phyloP scores from a whole-genome alignment of 768 basidiomycete species.

The Strobilomyces confusus region DNA sequence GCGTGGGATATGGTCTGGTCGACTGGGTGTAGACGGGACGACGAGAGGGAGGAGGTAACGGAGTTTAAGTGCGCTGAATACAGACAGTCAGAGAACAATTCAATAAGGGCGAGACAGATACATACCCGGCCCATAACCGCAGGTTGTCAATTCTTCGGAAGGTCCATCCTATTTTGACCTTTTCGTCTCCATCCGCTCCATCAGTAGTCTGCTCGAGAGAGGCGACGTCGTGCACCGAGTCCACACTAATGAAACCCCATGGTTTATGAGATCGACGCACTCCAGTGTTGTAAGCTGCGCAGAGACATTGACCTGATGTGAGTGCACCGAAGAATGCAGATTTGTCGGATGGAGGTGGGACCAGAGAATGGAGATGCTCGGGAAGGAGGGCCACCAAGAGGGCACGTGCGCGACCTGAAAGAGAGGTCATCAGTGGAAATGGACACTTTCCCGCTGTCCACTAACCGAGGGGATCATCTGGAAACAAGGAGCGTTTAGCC shows the following conservation, averaged over 20 bases:
- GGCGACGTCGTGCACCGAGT: constrained; percentile 76
- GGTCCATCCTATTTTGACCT: constrained; percentile 65
- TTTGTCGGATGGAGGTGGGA: constrained; percentile 33
- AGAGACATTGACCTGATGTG: constrained; percentile 77
- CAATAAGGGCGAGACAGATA: constrained; percentile 8
- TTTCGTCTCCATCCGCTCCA: constrained; percentile 36
- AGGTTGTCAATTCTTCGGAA: constrained; percentile 86
- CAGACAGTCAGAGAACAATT: background rate
- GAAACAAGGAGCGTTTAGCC: constrained; percentile 61
- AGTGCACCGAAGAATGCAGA: constrained; percentile 48
- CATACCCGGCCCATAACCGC: constrained; percentile 80
- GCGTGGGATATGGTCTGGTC: constrained; percentile 25
- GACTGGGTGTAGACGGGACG: constrained; percentile 41
- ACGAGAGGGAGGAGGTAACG: constrained; percentile 75
- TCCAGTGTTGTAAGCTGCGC: constrained; percentile 73
- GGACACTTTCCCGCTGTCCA: constrained; percentile 8
- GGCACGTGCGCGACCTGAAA: constrained; percentile 59
- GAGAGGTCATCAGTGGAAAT: background rate
- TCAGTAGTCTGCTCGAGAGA: constrained; percentile 53
- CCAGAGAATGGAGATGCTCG: constrained; percentile 40
- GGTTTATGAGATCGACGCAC: constrained; percentile 78
- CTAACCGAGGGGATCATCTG: constrained; percentile 57
- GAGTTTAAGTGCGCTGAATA: constrained; percentile 67
- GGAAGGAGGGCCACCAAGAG: constrained; percentile 62
- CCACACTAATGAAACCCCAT: constrained; percentile 81